Evolutionary conservation across 176 grass and related monocot genomes (phyloP), one percentile per base, ranked within the genome.

Genomic region (Musa troglodytarum): DNA sequence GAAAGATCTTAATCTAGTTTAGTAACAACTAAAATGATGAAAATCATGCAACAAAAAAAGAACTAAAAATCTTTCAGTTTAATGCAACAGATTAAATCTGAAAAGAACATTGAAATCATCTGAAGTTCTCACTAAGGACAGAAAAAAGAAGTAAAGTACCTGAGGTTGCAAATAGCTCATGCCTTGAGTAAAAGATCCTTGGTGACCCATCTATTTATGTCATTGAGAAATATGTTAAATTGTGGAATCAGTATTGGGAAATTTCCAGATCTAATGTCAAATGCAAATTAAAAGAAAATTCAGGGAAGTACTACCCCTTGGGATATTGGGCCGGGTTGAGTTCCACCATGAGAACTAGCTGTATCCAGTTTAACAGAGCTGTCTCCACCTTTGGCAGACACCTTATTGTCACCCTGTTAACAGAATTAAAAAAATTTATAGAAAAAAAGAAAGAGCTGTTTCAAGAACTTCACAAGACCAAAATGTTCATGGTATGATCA

Each of bases 151-250:
- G 34, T 52, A 75, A 24, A 57, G 65, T 84, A 98, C 94, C 90
- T 93, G 94, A 82, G 90, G 83, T 83, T 91, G 90, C 90, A 98
- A 91, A 89, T 98, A 98, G 66, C 79, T 76, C 94, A 98, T 93
- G 72, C 94, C 90, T 81, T 98, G 94, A 54, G 74, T 77, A 65
- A 91, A 93, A 78, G 81, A 79, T 76, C 84, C 88, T 79, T 90
- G 89, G 50, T 85, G 85, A 81, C 87, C 88, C 68, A 98, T 89
- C 94, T 93, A 71, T 58, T 62, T 68, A 23, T 67, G 86, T 80
- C 49, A 82, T 65, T 49, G 77, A 75, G 51, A 78, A 29, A 76
- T 69, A 58, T 76, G 69, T 54, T 72, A 76, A 69, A 61, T 49
- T 79, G 59, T 52, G 69, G 0, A 68, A 55, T 0, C 58, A 8